Evolutionary conservation across 768 basidiomycete species (phyloP).

Genomic region (Pisolithus marmoratus): DNA sequence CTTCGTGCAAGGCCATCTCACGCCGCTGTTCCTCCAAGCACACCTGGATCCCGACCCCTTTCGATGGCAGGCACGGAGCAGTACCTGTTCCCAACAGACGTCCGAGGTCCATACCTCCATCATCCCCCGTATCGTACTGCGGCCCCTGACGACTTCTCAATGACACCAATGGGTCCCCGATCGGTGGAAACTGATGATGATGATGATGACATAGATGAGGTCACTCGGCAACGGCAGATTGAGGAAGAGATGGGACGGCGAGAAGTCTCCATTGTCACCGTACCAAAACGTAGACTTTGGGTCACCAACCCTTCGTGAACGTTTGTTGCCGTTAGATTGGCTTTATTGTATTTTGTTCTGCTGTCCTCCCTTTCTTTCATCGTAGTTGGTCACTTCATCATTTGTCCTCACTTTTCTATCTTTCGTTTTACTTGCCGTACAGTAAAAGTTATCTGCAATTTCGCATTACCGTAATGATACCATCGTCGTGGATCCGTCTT

Average conservation of each 20-base stretch:
- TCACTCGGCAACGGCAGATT: constrained; percentile 64
- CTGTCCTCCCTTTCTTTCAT: constrained; percentile 5
- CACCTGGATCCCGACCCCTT: constrained; percentile 35
- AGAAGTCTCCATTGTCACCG: constrained; percentile 76
- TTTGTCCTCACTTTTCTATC: neutral
- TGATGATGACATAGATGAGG: constrained; percentile 72
- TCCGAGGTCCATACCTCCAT: constrained; percentile 59
- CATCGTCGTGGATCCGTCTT: constrained; percentile 24
- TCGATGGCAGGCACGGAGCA: constrained; percentile 37
- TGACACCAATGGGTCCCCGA: constrained; percentile 37
- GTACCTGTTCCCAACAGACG: constrained; percentile 40
- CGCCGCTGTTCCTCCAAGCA: constrained; percentile 28
- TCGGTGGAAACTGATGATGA: constrained; percentile 53
- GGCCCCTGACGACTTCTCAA: constrained; percentile 37
- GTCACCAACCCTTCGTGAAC: constrained; percentile 59
- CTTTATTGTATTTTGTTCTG: constrained; percentile 6
- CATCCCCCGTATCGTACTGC: constrained; percentile 55
- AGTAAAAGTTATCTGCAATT: constrained; percentile 11
- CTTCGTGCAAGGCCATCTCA: constrained; percentile 32
- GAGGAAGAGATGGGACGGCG: constrained; percentile 79
- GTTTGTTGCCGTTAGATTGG: neutral
- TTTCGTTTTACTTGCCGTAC: constrained; percentile 14
- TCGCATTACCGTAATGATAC: constrained; percentile 21
- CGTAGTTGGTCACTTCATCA: neutral
- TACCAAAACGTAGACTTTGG: constrained; percentile 70